Evolutionary conservation across 768 basidiomycete genomes (phyloP), one percentile per base, ranked within the genome.

Genomic region (Tulasnella sp.): DNA sequence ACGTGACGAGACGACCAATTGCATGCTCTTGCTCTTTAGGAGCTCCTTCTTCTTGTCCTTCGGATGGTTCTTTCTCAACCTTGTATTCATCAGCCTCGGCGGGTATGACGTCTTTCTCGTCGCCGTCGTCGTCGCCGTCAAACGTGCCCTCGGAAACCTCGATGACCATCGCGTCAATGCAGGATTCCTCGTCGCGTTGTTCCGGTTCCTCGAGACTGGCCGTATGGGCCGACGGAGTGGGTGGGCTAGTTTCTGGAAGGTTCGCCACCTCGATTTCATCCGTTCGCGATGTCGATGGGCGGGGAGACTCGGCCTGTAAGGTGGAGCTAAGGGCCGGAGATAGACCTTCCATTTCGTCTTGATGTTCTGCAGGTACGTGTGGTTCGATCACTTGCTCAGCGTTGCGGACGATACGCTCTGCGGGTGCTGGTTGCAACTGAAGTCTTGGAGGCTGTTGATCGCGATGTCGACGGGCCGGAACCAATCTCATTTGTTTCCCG

Each of bases 241-340:
- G 12, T 69, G 31, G 64, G 2, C 7, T 34, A 22, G 64, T 28
- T 28, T 69, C 64, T 28, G 28, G 64, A 37, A 69, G 64, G 5
- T 69, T 28, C 64, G 31, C 64, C 28, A 31, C 34, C 31, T 69
- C 64, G 31, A 69, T 69, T 37, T 69, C 64, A 69, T 69, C 34
- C 28, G 64, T 69, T 69, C 64, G 64, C 28, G 64, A 14, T 4
- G 64, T 37, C 24, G 64, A 69, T 14, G 64, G 64, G 11, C 64
- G 64, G 28, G 64, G 64, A 69, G 64, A 69, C 64, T 69, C 64
- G 64, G 64, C 64, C 28, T 69, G 64, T 31, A 69, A 18, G 34
- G 64, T 69, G 9, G 64, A 69, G 34, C 64, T 69, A 69, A 69
- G 64, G 64, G 64, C 64, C 1, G 64, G 64, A 6, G 64, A 69